Conservation (phyloP, 75 land plant genomes). For the Adiantum capillusveneris region DNA sequence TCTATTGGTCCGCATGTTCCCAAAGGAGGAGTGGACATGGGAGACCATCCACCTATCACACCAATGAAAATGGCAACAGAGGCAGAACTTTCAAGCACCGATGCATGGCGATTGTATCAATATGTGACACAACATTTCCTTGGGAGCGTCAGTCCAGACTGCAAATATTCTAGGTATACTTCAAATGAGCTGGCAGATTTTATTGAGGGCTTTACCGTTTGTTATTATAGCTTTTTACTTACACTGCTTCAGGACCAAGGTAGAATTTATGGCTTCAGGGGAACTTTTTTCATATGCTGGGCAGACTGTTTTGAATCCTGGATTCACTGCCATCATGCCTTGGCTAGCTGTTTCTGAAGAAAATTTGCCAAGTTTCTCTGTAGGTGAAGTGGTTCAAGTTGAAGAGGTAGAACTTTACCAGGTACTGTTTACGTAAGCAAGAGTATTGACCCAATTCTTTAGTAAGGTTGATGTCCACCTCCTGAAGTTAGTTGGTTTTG, state of each 20-base stretch:
- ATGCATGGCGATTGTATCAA: conserved; percentile 89
- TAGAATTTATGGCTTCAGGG: conserved; percentile 60
- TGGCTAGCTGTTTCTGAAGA: conserved; percentile 84
- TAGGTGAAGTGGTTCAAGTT: conserved; percentile 57
- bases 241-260: conserved; percentile 55
- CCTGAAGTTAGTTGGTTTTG: no score
- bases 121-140: conserved; percentile 89
- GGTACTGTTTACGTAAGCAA: conserved; percentile 26
- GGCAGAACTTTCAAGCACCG: conserved; percentile 61
- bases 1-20: conserved; percentile 56
- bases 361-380: conserved; percentile 56
- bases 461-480: no score
- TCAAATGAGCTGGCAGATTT: no score
- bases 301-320: conserved; percentile 46
- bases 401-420: conserved; percentile 70
- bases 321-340: conserved; percentile 94
- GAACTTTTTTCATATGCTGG: conserved; percentile 71
- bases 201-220: no score
- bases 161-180: conserved; percentile 65
- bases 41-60: conserved; percentile 98
- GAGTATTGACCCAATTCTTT: no score
- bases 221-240: not conserved
- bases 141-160: conserved; percentile 79
- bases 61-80: conserved; percentile 83
- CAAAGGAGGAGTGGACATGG: conserved; percentile 70